Evolutionary conservation across 2,329 filamentous ascomycete species (phyloP), one percentile per base, ranked within the genome.

Genomic region (Eurotiales sp.): DNA sequence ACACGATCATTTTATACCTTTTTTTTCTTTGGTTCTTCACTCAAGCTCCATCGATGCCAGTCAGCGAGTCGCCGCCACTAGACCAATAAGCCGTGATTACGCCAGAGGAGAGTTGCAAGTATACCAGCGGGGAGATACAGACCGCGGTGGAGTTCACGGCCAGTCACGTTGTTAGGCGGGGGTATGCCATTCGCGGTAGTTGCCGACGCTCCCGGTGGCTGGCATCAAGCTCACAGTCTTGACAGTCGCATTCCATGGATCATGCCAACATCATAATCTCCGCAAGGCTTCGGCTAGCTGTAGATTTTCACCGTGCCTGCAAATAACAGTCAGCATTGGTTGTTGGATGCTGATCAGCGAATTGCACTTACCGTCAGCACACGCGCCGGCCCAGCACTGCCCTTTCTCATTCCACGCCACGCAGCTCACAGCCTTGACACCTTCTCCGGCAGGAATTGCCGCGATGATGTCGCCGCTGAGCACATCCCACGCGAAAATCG

Each of bases 401-500:
- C 58, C 67, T 41, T 61, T 66, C 52, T 72, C 69, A 58, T 73
- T 75, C 69, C 71, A 74, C n/a, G 71, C 66, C 44, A 75, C 71
- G 55, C 69, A 71, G 55, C 72, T 74, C 4, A 72, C 71, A 8
- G 66, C 72, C 55, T 70, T 72, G n/a, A 73, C 67, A 6, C 64
- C 62, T 19, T 63, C 57, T 3, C 69, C 72, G 52, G 64, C 66
- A 40, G 65, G 59, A 12, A 96, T 70, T 57, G 75, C 82, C 27
- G 86, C 82, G 52, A 82, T 75, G 46, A 87, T 65, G 50, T 84
- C 80, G 1, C 89, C 91, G 5, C 80, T 86, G 50, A 96, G 67
- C 17, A 95, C 73, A 71, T 96, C 90, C 92, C 92, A 97, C 1
- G 83, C 88, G 58, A 73, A 71, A 3, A 70, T 62, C 46, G 59